Conservation (phyloP, 192 early-diverging fungal species). For the Backusella sp. region DNA sequence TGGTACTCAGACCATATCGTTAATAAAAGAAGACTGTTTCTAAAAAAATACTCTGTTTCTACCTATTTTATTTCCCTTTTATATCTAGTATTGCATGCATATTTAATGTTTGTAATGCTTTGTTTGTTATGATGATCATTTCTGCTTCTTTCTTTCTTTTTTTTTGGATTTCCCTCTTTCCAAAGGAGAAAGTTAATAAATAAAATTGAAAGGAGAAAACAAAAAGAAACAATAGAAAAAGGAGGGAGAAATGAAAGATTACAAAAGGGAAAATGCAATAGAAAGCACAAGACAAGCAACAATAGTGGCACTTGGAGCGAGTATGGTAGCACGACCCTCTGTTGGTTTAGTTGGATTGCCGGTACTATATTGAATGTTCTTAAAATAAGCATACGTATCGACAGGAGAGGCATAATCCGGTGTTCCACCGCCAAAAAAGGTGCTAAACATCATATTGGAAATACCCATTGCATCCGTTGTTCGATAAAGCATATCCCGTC, state of each 20-base stretch:
- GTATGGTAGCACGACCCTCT: neutral
- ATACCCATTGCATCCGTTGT: constrained; percentile 40
- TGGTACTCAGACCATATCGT: too few species aligned
- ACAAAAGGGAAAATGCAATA: neutral
- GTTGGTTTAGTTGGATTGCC: constrained; percentile 21
- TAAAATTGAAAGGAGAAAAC: neutral
- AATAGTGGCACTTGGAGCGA: neutral
- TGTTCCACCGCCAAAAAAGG: constrained; percentile 47
- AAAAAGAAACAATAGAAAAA: neutral
- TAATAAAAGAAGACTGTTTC: too few species aligned
- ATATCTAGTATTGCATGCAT: neutral
- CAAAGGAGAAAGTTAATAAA: neutral
- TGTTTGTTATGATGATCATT: neutral
- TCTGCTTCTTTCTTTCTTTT: neutral
- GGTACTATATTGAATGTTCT: constrained; percentile 37
- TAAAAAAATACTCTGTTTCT: neutral
- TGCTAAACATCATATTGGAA: constrained; percentile 44
- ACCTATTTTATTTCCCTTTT: too few species aligned
- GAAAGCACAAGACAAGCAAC: neutral
- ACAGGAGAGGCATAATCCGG: constrained; percentile 36
- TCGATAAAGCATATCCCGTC: constrained; percentile 36
- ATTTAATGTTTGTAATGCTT: neutral
- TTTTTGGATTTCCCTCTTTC: neutral
- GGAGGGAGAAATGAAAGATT: neutral
- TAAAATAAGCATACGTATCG: constrained; percentile 36